Base-by-base conservation (phyloP, 495 filamentous ascomycete species). In the Penicillium pancosmium region DNA sequence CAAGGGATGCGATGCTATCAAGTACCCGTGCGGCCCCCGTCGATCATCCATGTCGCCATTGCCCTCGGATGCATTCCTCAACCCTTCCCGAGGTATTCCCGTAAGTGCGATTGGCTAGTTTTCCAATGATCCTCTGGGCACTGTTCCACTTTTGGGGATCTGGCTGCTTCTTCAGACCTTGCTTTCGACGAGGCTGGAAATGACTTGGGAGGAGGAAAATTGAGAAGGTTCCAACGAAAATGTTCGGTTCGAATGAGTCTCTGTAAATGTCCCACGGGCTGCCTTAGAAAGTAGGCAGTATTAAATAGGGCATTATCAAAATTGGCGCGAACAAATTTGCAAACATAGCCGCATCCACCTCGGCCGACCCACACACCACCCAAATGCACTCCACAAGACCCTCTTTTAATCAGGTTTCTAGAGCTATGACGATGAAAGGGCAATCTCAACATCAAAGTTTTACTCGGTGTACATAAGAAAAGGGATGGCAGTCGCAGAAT, bases 21-120 rank as follows among this genome's bases (percentile, higher is more conserved):
- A 44, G 16, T 16, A 44, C 13, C n/a, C 41, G 15, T 44, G 7
- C 41, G 16, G 36, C 16, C 21, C 46, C 46, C 46, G 46, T 48
- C 46, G 46, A 25, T 48, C 46, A 48, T 27, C 46, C 46, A 48
- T 48, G 46, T 48, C 46, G 23, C 23, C 46, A 48, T 48, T 27
- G 21, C 21, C 11, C 21, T 48, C 46, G 46, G 46, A 16, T 48
- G 46, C 46, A 48, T 48, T 27, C 21, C 18, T 48, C 8, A 48
- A 12, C 19, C 19, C 21, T 27, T 23, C 23, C 46, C 46, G 46
- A 48, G 46, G 46, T 25, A 48, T 48, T 48, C 19, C 46, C 46
- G 46, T 23, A 7, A 48, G 15, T 23, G 9, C 21, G 10, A 48
- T 48, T 48, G 46, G 46, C 15, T 38, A 9, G 11, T 15, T 13